phyloP scores from a whole-genome alignment of 805 yeast genomes.

The Torulaspora maleeae region DNA sequence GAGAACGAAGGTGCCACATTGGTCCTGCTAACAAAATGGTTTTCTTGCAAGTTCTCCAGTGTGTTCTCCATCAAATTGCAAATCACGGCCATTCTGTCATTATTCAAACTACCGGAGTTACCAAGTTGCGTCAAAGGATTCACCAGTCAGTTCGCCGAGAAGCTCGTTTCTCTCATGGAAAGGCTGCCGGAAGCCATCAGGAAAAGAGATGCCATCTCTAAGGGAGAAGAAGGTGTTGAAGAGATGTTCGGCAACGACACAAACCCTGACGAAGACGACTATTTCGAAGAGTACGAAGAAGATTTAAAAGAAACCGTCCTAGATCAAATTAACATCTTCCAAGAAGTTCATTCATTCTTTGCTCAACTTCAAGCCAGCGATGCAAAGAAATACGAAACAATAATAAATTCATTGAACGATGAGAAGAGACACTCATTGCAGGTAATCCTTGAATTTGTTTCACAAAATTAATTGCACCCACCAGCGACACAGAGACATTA shows the following conservation, averaged over 20 bases:
- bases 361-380: constrained; percentile 44
- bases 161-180: constrained; percentile 48
- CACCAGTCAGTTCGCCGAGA: constrained; percentile 48
- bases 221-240: constrained; percentile 43
- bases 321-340: constrained; percentile 68
- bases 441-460: constrained; percentile 33
- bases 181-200: constrained; percentile 69
- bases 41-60: constrained; percentile 50
- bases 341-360: constrained; percentile 56
- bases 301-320: constrained; percentile 74
- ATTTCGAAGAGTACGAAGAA: constrained; percentile 60
- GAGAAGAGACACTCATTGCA: constrained; percentile 32
- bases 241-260: constrained; percentile 24
- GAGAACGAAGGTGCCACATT: constrained; percentile 45
- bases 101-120: constrained; percentile 41
- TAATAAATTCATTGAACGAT: constrained; percentile 28
- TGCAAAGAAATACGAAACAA: constrained; percentile 41
- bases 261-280: constrained; percentile 45
- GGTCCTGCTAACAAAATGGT: constrained; percentile 60
- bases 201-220: constrained; percentile 56
- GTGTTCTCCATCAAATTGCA: constrained; percentile 78
- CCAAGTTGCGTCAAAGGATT: constrained; percentile 37
- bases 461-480: constrained; percentile 18
- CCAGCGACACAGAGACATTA: neutral
- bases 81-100: constrained; percentile 56